A percentile compares a stretch with the other conserved stretches of the same genome.
phyloP scores from a whole-genome alignment of 192 early-diverging fungal genomes.

The Backusella liffmaniae region DNA sequence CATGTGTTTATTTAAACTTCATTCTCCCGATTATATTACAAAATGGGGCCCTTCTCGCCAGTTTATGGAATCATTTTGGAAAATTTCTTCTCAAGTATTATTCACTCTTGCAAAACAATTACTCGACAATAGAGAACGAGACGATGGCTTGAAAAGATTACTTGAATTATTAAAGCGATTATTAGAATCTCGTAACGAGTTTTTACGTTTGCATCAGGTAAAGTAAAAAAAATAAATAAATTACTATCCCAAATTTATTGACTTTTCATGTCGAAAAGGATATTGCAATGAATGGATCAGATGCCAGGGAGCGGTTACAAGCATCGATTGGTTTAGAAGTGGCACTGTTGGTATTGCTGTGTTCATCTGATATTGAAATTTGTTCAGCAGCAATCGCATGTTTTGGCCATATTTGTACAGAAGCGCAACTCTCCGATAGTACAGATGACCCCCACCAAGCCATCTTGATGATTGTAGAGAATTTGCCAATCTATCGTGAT shows the following conservation, averaged over 20 bases:
- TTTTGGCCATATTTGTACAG: conserved; percentile 69
- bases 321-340: conserved; percentile 75
- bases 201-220: conserved; percentile 52
- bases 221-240: not conserved
- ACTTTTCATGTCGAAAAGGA: conserved; percentile 31
- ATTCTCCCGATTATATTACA: conserved; percentile 65
- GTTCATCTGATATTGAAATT: conserved; percentile 70
- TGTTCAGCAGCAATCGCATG: conserved; percentile 58
- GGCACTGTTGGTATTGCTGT: conserved; percentile 71
- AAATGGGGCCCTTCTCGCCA: conserved; percentile 79
- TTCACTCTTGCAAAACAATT: conserved; percentile 73
- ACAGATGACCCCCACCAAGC: conserved; percentile 41
- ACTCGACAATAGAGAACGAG: conserved; percentile 67
- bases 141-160: conserved; percentile 63
- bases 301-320: conserved; percentile 62
- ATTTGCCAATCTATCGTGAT: conserved; percentile 68
- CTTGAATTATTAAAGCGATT: conserved; percentile 67
- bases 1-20: conserved; percentile 70
- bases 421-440: conserved; percentile 68
- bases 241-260: not conserved
- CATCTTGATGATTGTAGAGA: conserved; percentile 66
- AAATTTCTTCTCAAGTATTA: conserved; percentile 60
- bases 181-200: conserved; percentile 62
- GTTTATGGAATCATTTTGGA: conserved; percentile 81
- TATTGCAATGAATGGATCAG: conserved; percentile 50